Percentiles rank a stretch among this genome's conserved stretches.
Evolutionary conservation across 1,284 basidiomycete genomes (phyloP).

Genomic region (Entoloma clypeatum): DNA sequence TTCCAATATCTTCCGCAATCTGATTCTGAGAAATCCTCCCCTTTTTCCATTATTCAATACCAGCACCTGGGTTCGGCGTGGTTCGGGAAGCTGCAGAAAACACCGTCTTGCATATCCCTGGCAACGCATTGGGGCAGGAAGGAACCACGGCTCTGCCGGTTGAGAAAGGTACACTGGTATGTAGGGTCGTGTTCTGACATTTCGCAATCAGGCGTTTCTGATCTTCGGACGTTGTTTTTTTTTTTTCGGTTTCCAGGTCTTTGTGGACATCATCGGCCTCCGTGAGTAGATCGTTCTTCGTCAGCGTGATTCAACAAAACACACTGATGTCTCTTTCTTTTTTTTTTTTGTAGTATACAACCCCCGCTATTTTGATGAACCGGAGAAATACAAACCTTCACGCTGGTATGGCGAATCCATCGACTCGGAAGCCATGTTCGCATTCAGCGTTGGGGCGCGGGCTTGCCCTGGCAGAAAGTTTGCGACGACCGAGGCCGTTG

Average conservation of each 20-base stretch:
- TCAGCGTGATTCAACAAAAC: neutral
- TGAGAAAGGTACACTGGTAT: slow-evolving; percentile 25
- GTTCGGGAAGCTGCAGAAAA: slow-evolving; percentile 31
- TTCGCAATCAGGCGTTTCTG: neutral
- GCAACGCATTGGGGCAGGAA: slow-evolving; percentile 27
- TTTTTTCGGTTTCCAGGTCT: slow-evolving; percentile 32
- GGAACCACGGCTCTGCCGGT: slow-evolving; percentile 26
- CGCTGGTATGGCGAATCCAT: slow-evolving; percentile 30
- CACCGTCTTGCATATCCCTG: slow-evolving; percentile 28
- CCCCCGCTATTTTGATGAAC: slow-evolving; percentile 32
- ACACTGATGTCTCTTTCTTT: neutral
- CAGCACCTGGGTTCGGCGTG: slow-evolving; percentile 30
- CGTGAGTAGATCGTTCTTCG: slow-evolving; percentile 34
- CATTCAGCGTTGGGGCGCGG: slow-evolving; percentile 50
- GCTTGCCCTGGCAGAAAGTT: slow-evolving; percentile 56
- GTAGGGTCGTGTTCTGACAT: neutral
- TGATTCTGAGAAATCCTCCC: neutral
- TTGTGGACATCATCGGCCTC: slow-evolving; percentile 49
- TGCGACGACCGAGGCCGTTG: slow-evolving; percentile 47
- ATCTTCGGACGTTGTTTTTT: too few species aligned
- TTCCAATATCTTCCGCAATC: too few species aligned
- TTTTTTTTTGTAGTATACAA: slow-evolving; percentile 30
- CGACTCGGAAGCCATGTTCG: slow-evolving; percentile 38
- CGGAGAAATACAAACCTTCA: slow-evolving; percentile 31
- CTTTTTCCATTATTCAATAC: neutral